A percentile compares a stretch with the other conserved stretches of the same genome.
These are phyloP conservation scores for Mycosphaerella arachidis DNA, from an alignment of 2,329 filamentous ascomycete genomes.

Conservation along the genomic window DNA sequence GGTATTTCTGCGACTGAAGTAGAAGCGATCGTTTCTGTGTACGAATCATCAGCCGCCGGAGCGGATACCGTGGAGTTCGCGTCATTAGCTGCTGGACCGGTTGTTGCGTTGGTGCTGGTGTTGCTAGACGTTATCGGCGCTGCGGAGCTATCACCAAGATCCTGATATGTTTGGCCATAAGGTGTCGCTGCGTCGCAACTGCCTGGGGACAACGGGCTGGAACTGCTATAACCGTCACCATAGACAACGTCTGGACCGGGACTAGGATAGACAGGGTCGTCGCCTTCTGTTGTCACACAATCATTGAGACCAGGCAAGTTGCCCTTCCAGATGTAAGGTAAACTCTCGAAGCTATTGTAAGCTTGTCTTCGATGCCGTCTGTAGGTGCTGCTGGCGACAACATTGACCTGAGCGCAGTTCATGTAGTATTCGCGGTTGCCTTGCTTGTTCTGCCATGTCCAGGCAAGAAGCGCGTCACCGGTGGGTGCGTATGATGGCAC, in stretches of 20 bases:
- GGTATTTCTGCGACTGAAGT: background rate
- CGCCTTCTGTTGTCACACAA: slow-evolving; percentile 37
- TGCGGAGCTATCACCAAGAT: slow-evolving; percentile 12
- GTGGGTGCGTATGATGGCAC: slow-evolving; percentile 61
- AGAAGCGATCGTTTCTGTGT: background rate
- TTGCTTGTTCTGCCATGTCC: slow-evolving; percentile 51
- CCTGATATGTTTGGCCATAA: slow-evolving; percentile 27
- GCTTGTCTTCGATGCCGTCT: slow-evolving; percentile 15
- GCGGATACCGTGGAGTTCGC: slow-evolving; percentile 1
- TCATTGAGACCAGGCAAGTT: slow-evolving; percentile 40
- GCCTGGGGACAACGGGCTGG: slow-evolving; percentile 24
- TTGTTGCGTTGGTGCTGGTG: slow-evolving; percentile 1
- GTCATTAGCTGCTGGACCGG: background rate
- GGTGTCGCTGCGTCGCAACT: slow-evolving; percentile 31
- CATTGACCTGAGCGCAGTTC: slow-evolving; percentile 39
- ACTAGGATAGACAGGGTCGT: slow-evolving; percentile 39
- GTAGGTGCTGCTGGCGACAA: slow-evolving; percentile 37
- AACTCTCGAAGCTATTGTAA: slow-evolving; percentile 26
- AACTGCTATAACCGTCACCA: slow-evolving; percentile 31
- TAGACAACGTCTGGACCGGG: slow-evolving; percentile 41
- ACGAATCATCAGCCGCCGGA: background rate
- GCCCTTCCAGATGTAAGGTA: slow-evolving; percentile 43
- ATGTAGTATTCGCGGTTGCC: slow-evolving; percentile 77
- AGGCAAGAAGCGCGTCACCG: slow-evolving; percentile 62
- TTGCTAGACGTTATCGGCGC: slow-evolving; percentile 1